Evolutionary conservation across 169 alveolate species (phyloP), one percentile per base, ranked within the genome.

Genomic region (Neospora caninum): DNA sequence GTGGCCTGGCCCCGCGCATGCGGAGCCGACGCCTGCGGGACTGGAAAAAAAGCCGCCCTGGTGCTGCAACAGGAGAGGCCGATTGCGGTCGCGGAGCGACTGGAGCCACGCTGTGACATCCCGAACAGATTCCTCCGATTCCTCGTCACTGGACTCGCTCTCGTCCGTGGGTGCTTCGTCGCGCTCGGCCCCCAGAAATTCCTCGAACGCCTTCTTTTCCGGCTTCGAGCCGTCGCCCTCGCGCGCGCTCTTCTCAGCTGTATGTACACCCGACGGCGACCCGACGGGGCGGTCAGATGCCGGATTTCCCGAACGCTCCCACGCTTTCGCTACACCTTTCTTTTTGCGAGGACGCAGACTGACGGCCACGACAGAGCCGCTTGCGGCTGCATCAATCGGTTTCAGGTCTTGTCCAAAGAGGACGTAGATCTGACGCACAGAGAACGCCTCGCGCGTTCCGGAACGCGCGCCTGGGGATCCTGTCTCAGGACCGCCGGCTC

Each of bases 301-400:
- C 39, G 18, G 42, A 6, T 6, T 34, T 69, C 82, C 82, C 34
- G 82, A 9, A 10, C 16, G n/a, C 16, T 6, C 82, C 82, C 82
- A 69, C 16, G 34, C 82, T 20, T 7, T 22, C 36, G 88, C 43
- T 25, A 80, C 88, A 27, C 1, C 53, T 38, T 43, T 82, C 86
- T 34, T 54, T 36, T 38, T n/a, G 39, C 39, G 86, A 25, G 38
- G 84, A 64, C 58, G 64, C 82, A 31, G 93, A 49, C 93, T 45
- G n/a, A 88, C 54, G 0, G 93, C 93, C 64, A 88, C 84, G 39
- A 88, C 93, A 13, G 86, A 36, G 86, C 93, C 93, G 82, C 83
- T 54, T 6, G 93, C n/a, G 64, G 93, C 93, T 67, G 41, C 82
- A 7, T 54, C 54, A 42, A 88, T 53, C 41, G 84, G 86, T 34